Evolutionary conservation across 2,329 filamentous ascomycete genomes (phyloP).

Genomic region (Amylocarpus encephaloides): DNA sequence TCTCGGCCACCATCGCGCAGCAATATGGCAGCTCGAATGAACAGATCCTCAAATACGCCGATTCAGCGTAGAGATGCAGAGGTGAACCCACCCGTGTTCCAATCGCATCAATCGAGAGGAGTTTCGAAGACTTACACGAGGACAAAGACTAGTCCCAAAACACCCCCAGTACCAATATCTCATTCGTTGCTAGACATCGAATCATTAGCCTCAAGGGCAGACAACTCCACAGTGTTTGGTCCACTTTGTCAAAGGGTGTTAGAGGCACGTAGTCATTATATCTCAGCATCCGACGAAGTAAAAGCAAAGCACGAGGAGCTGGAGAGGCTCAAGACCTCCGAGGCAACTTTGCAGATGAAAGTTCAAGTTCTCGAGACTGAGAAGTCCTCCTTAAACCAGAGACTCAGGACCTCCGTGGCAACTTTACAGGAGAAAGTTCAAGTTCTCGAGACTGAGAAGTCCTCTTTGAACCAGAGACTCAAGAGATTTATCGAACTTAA

Average conservation of each 20-base stretch:
- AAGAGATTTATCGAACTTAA: constrained; percentile 23
- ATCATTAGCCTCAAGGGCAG: too few relatives aligned
- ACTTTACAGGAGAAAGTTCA: constrained; percentile 8
- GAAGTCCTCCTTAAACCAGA: too few relatives aligned
- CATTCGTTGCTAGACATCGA: too few relatives aligned
- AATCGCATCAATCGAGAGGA: too few relatives aligned
- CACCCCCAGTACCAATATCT: too few relatives aligned
- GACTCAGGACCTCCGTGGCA: constrained; percentile 3
- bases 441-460: constrained; percentile 14
- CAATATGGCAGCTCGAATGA: not conserved
- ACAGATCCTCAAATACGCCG: constrained; percentile 4
- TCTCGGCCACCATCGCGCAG: not conserved
- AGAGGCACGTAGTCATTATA: too few relatives aligned
- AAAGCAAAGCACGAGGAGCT: not conserved
- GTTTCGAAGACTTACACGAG: too few relatives aligned
- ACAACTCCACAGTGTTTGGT: not conserved
- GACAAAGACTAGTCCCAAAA: too few relatives aligned
- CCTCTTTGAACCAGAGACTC: constrained; percentile 20
- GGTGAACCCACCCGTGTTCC: too few relatives aligned
- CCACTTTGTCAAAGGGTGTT: too few relatives aligned
- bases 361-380: constrained; percentile 11
- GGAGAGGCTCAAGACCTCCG: constrained; percentile 1
- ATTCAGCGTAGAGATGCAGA: too few relatives aligned
- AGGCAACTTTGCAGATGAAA: constrained; percentile 1
- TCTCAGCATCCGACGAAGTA: too few relatives aligned